Base-by-base conservation (phyloP, 1,139 yeast genomes). In the Taiozyma onychis region DNA sequence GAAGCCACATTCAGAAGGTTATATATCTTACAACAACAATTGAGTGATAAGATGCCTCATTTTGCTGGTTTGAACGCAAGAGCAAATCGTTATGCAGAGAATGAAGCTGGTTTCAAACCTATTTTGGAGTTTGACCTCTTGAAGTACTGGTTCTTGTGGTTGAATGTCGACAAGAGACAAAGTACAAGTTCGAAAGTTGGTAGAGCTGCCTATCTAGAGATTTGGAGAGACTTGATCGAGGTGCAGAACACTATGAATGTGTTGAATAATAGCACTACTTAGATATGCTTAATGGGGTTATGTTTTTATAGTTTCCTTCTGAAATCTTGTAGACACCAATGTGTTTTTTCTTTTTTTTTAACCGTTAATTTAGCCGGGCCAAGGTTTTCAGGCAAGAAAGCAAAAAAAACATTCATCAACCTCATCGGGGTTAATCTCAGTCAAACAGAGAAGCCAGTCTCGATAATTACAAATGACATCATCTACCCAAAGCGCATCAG, bases 21-120 rank as follows among this genome's bases (percentile, higher is more conserved):
- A 65, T 88, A 87, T 62, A 85, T 90, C 39, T 72, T 93, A 21
- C 97, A 91, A 62, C 96, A 90, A 66, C 97, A 90, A 61, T 70
- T 93, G 49, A 78, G 80, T 26, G 97, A 91, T 54, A 67, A 67
- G 50, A 65, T 67, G 54, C 76, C 74, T 49, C 95, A 88, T 55
- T 68, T 72, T 53, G 85, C 88, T 52, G 97, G 97, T 0, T 72
- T 93, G 56, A 93, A 91, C 63, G 96, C 97, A 3, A 74, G 80
- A 55, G 71, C 83, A 69, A 86, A 86, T 62, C 71, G 91, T 47
- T 70, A 79, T 39, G 81, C 83, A 2, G 78, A 78, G n/a, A 61
- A 60, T 24, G 64, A 62, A 34, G 51, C 58, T 7, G 61, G 61
- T 2, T 51, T 73, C 48, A 80, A 82, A 55, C 86, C 86, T 0